Percentiles rank a stretch among this genome's conserved stretches.
These are phyloP conservation scores for Mycena pura DNA, from an alignment of 768 basidiomycete species.

Conservation along the genomic window DNA sequence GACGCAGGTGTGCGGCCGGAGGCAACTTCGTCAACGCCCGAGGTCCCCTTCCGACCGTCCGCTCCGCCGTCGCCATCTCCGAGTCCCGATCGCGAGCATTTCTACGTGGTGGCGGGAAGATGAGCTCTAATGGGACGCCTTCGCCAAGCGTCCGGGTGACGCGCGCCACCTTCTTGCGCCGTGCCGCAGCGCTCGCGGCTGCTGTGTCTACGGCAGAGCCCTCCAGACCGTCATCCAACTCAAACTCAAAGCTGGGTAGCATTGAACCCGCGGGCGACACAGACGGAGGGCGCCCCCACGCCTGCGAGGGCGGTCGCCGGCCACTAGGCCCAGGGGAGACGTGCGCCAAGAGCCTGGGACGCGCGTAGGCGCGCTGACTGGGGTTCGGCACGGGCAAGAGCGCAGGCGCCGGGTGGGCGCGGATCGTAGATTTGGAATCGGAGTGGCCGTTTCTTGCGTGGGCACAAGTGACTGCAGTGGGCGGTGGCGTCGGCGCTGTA, in stretches of 20 bases:
- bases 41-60: no score
- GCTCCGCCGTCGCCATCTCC: no score
- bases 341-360: slow-evolving; percentile 21
- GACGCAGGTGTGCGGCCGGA: no score
- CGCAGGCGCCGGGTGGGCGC: slow-evolving; percentile 1
- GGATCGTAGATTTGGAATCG: no score
- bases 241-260: no score
- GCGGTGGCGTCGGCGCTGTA: not conserved
- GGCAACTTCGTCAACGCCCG: no score
- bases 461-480: not conserved
- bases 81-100: no score
- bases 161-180: slow-evolving; percentile 24
- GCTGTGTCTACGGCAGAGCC: not conserved
- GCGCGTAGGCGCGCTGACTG: not conserved
- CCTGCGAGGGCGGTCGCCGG: slow-evolving; percentile 6
- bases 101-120: slow-evolving; percentile 6
- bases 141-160: slow-evolving; percentile 21
- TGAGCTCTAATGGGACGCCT: slow-evolving; percentile 21
- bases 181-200: not conserved
- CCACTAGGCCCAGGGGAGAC: not conserved
- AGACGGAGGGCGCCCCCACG: slow-evolving; percentile 16
- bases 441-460: no score
- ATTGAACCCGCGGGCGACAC: not conserved
- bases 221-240: no score
- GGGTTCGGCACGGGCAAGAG: not conserved